Evolutionary conservation across 108 stramenopile species (phyloP), one percentile per base, ranked within the genome.

Genomic region (Conticribra guillardii): DNA sequence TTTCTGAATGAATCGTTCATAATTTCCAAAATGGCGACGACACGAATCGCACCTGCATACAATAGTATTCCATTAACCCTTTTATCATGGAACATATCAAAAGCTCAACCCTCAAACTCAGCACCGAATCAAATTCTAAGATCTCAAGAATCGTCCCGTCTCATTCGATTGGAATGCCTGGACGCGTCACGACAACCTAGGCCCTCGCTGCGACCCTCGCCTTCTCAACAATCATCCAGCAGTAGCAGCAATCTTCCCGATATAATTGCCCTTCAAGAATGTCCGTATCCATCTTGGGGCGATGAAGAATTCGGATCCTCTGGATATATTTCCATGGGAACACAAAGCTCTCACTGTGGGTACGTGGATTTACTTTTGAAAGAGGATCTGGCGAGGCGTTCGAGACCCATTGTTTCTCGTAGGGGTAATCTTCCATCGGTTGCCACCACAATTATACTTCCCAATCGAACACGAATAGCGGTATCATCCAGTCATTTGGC

Each of bases 71-170:
- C 60, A 28, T 50, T 61, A 21, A 62, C 69, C 51, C 48, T 78
- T 21, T 47, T 80, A 2, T 74, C 73, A 37, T 80, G 73, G 73
- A 80, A 80, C 60, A 69, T 80, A 18, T 59, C 73, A 2, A 48
- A 62, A 17, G 45, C 67, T 1, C 51, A 50, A 11, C 73, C 79
- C 0, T 80, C 79, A 2, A 50, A 27, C 34, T n/a, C 52, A 19
- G 59, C 73, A 7, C 54, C 75, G 14, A 18, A 46, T 31, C 15
- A n/a, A 1, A 48, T 19, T 41, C 33, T 11, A 44, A 52, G 67
- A 60, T n/a, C 72, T 14, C 29, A 26, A 59, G 67, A 60, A 24
- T 32, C 67, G 17, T 44, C 60, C 23, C 67, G 68, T 14, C 48
- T 74, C 37, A 74, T 74, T 30, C 60, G 73, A 26, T 32, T 74